These are phyloP conservation scores for Candida lessepsii DNA, from an alignment of 805 yeast species.

Conservation along the genomic window DNA sequence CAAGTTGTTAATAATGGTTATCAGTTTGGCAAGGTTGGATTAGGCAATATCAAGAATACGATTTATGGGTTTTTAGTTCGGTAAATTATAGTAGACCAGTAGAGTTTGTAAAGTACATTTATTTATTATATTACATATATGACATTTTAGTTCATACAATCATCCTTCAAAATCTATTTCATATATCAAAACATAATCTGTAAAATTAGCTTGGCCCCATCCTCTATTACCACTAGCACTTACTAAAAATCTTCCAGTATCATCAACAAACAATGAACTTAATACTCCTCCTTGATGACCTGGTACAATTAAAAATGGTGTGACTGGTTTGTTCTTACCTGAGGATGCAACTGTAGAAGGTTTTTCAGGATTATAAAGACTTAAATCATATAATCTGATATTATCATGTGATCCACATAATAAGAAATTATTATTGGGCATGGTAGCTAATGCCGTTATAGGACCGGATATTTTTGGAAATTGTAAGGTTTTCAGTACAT, in stretches of 20 bases:
- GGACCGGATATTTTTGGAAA: constrained; percentile 91
- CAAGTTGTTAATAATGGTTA: constrained; percentile 6
- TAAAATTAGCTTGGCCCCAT: constrained; percentile 77
- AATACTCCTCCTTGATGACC: constrained; percentile 95
- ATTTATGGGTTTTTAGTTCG: constrained; percentile 21
- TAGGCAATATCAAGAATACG: constrained; percentile 32
- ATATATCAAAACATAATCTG: constrained; percentile 79
- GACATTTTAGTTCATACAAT: background rate
- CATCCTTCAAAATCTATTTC: constrained; percentile 55
- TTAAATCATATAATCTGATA: constrained; percentile 78
- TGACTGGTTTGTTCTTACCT: constrained; percentile 36
- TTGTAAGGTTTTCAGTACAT: constrained; percentile 56
- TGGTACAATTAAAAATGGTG: constrained; percentile 88
- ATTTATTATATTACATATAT: constrained; percentile 1
- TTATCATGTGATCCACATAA: constrained; percentile 91
- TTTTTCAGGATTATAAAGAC: constrained; percentile 37
- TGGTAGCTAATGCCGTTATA: constrained; percentile 71
- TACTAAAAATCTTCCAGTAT: constrained; percentile 82
- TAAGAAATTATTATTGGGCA: constrained; percentile 78
- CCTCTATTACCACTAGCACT: constrained; percentile 95
- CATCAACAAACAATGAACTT: constrained; percentile 76
- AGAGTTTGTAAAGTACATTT: background rate
- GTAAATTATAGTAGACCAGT: background rate
- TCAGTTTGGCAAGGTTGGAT: constrained; percentile 29
- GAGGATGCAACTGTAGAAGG: constrained; percentile 17